Base-by-base conservation (phyloP, 352 stramenopile genomes). In the Pythium periplocum region DNA sequence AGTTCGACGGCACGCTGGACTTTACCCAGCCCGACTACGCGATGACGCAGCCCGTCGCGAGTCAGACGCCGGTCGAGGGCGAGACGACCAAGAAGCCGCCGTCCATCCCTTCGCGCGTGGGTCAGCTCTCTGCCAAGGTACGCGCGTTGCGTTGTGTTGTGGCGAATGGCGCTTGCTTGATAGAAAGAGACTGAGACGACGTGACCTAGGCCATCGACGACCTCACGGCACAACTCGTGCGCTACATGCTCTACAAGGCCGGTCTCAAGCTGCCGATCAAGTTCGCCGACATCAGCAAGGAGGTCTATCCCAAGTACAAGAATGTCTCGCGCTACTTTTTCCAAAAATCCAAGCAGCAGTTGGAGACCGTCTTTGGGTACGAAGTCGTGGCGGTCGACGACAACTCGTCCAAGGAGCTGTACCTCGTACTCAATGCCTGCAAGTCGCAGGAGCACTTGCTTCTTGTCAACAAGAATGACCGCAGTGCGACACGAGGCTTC, bases 161-260 rank as follows among this genome's bases (percentile, higher is more conserved):
- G 17, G 17, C 17, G 17, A 26, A 26, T 26, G 17, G 17, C 17
- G 17, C 17, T 26, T 26, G 17, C 17, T 26, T 26, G 17, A 26
- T 26, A 26, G 17, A 26, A 26, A 26, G 17, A 26, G 17, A 26
- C 17, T 26, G 17, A 26, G 17, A 26, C 17, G 17, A 26, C 17
- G 17, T 26, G 17, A 26, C 17, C 57, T 51, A 86, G 77, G 65
- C 76, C 6, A 61, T 90, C 34, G 78, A 90, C 4, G 81, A 92
- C 56, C 66, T 90, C 47, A 90, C 68, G 10, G 73, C 78, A 40
- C 81, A 83, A 55, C 56, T 91, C 34, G 83, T 93, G 53, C 83
- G 83, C 36, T 93, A 90, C 55, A 74, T 93, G 65, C 67, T 93
- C 38, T 93, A 93, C 81, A 93, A 90, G 53, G 81, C 75, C 37